Evolutionary conservation across 345 rosid genomes (phyloP), one percentile per base, ranked within the genome.

Genomic region (Dipteronia dyeriana): DNA sequence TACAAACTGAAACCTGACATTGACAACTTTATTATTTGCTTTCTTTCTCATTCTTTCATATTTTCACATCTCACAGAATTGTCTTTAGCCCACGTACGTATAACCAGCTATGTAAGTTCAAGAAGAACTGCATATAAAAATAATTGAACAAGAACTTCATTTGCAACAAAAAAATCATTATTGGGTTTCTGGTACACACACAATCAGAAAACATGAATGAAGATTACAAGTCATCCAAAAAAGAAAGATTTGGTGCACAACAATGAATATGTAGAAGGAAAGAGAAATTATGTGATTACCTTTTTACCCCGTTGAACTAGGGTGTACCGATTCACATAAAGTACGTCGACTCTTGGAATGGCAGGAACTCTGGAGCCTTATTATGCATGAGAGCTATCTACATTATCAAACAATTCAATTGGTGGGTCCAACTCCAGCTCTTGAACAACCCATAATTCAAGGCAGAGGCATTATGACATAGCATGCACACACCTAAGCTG

Each of bases 301-400:
- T 39, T 49, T 81, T 71, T 77, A 72, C 76, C 82, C 65, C 54
- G 70, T 69, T 39, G 57, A 65, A 66, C 54, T 54, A 29, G 10
- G 53, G 60, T n/a, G 34, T 14, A 51, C 26, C 76, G 73, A 73
- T 76, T 47, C 54, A 9, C 61, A 76, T 79, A 84, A 81, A 20
- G 61, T 81, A 79, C 75, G 73, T 16, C 53, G 45, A 26, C 43
- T 73, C 66, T 34, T 26, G 23, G 19, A 43, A 69, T 79, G 84
- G 84, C 86, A 61, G 71, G 78, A 82, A 84, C 77, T 76, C 70
- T 76, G 49, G 67, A 59, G 85, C 86, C 85, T 83, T 85, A 82
- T 87, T 83, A 23, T 45, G 72, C 12, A 79, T 31, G 63, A 74
- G 34, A 53, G 73, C 76, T 57, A 26, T 67, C 60, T 63, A 29